Conservation (phyloP, 2,329 filamentous ascomycete species). For the Arthrobotrys musiformis region DNA sequence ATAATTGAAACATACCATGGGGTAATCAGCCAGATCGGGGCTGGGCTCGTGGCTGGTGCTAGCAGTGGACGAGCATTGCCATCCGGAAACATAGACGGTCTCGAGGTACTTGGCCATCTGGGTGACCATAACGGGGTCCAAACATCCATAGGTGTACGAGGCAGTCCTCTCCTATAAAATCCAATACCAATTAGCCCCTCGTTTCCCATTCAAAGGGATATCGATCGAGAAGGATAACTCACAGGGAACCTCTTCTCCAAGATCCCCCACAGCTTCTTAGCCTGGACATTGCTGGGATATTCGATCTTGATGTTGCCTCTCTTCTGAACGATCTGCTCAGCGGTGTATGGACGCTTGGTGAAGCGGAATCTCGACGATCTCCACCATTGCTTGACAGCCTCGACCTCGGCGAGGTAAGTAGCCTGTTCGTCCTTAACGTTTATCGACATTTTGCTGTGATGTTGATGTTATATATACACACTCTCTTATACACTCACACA, state of each 20-base stretch:
- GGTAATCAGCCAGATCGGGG: conserved; percentile 97
- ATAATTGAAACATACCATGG: conserved; percentile 72
- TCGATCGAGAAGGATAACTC: conserved; percentile 58
- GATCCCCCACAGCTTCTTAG: conserved; percentile 94
- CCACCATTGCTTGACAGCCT: conserved; percentile 95
- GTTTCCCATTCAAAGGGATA: not conserved
- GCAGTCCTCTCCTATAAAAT: conserved; percentile 68
- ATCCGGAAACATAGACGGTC: conserved; percentile 97
- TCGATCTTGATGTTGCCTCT: conserved; percentile 88
- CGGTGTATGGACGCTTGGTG: conserved; percentile 91
- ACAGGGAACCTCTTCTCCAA: conserved; percentile 88
- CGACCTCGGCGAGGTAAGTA: conserved; percentile 80
- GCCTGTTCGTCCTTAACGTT: conserved; percentile 58
- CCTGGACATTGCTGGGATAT: conserved; percentile 86
- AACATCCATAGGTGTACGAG: conserved; percentile 88
- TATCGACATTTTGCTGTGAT: conserved; percentile 41
- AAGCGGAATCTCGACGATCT: conserved; percentile 87
- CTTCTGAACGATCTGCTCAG: conserved; percentile 97
- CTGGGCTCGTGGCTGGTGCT: conserved; percentile 95
- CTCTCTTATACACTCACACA: not conserved
- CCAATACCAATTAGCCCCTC: not conserved
- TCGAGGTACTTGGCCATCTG: conserved; percentile 99
- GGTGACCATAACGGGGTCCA: conserved; percentile 97
- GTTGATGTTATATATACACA: conserved; percentile 10
- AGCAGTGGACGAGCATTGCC: conserved; percentile 97